Evolutionary conservation across 2,329 filamentous ascomycete genomes (phyloP).

Genomic region (Atkinsonella hypoxylon): DNA sequence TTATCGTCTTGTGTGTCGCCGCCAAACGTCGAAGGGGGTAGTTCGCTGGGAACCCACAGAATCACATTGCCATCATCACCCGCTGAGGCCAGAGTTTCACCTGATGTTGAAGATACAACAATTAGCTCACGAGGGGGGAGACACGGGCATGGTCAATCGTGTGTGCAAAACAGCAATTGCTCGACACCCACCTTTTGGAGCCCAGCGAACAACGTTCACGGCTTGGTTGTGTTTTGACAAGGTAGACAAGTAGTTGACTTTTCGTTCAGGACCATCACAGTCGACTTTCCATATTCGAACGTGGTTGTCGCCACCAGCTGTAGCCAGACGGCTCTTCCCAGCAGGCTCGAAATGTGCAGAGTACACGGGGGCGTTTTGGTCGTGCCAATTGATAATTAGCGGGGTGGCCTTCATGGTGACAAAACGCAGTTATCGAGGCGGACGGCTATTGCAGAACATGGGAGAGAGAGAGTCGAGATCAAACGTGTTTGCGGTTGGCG

Average conservation of each 20-base stretch:
- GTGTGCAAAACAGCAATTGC: neutral
- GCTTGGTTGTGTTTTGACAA: constrained; percentile 90
- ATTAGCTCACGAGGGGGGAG: neutral
- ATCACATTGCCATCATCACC: constrained; percentile 97
- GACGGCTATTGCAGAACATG: constrained; percentile 19
- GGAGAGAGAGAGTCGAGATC: constrained; percentile 9
- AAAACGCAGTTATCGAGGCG: constrained; percentile 15
- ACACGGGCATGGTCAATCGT: neutral
- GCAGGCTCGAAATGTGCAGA: constrained; percentile 92
- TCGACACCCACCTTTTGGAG: constrained; percentile 62
- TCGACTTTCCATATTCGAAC: constrained; percentile 93
- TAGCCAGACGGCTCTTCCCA: constrained; percentile 84
- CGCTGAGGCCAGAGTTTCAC: constrained; percentile 85
- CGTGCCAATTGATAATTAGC: constrained; percentile 97
- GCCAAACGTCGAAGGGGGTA: constrained; percentile 57
- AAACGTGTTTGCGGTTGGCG: neutral
- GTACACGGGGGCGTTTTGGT: constrained; percentile 93
- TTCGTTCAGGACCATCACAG: constrained; percentile 70
- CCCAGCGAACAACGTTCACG: constrained; percentile 95
- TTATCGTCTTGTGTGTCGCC: constrained; percentile 85
- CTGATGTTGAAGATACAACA: constrained; percentile 30
- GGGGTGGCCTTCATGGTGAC: constrained; percentile 85
- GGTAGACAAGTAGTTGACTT: constrained; percentile 83
- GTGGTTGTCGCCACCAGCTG: constrained; percentile 91
- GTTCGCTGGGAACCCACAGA: constrained; percentile 85